Evolutionary conservation across 2,329 filamentous ascomycete genomes (phyloP).

Genomic region (Stylonectria norvegica): DNA sequence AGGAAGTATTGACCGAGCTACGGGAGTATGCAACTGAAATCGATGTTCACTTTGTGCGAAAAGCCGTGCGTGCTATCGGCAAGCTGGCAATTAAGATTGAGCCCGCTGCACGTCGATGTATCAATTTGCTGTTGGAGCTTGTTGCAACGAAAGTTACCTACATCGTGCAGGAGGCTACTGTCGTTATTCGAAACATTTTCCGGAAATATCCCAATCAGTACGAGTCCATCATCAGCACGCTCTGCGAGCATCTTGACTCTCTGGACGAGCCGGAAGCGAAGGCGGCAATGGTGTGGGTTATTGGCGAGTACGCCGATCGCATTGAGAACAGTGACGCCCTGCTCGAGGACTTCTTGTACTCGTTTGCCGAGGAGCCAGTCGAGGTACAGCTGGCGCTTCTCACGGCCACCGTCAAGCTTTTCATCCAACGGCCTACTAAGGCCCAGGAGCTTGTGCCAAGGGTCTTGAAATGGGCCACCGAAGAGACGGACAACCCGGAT

Average conservation of each 20-base stretch:
- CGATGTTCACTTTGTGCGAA: conserved; percentile 96
- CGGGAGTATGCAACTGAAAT: conserved; percentile 98
- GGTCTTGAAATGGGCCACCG: conserved; percentile 96
- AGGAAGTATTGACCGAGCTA: conserved; percentile 88
- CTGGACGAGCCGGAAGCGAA: conserved; percentile 97
- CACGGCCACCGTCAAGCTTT: conserved; percentile 95
- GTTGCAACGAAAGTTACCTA: conserved; percentile 98
- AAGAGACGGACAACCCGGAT: conserved; percentile 98
- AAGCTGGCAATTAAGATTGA: conserved; percentile 99
- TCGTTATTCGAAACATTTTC: conserved; percentile 98
- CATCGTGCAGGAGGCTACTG: conserved; percentile 97
- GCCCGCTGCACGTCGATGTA: conserved; percentile 84
- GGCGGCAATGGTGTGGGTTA: conserved; percentile 98
- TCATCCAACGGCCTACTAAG: conserved; percentile 94
- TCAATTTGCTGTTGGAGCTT: conserved; percentile 85
- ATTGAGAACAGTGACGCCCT: conserved; percentile 96
- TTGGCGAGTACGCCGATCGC: conserved; percentile 93
- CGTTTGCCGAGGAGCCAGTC: conserved; percentile 89
- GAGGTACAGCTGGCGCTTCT: conserved; percentile 93
- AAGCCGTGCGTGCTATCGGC: conserved; percentile 94
- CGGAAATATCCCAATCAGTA: conserved; percentile 99
- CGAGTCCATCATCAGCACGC: conserved; percentile 91
- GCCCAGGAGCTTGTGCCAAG: conserved; percentile 90
- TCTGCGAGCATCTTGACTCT: conserved; percentile 95
- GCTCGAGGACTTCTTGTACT: conserved; percentile 90